These are phyloP conservation scores for Phytophthora nicotianae DNA, from an alignment of 352 stramenopile species.

Conservation along the genomic window DNA sequence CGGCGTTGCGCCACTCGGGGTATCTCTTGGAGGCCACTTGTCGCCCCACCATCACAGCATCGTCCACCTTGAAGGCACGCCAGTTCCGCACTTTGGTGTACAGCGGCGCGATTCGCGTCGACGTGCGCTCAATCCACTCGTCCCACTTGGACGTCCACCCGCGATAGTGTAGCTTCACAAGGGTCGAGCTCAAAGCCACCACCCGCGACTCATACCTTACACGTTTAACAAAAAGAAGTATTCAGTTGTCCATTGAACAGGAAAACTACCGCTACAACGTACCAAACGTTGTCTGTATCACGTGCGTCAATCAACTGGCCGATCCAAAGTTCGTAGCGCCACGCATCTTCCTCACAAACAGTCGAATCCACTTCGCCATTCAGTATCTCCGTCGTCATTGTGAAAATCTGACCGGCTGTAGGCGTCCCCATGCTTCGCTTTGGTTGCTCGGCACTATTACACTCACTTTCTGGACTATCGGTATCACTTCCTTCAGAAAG, in stretches of 20 bases:
- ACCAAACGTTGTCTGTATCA: constrained; percentile 78
- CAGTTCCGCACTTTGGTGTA: constrained; percentile 83
- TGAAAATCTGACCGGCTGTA: constrained; percentile 8
- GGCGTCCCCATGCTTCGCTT: neutral
- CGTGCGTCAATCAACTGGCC: constrained; percentile 68
- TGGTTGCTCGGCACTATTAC: constrained; percentile 1
- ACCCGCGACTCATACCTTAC: constrained; percentile 64
- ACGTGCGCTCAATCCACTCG: constrained; percentile 94
- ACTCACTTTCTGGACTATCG: neutral
- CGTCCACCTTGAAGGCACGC: constrained; percentile 56
- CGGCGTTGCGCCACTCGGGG: constrained; percentile 65
- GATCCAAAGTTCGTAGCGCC: constrained; percentile 58
- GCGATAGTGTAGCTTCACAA: constrained; percentile 95
- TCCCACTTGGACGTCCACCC: constrained; percentile 97
- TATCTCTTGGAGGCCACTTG: constrained; percentile 34
- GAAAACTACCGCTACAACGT: constrained; percentile 2
- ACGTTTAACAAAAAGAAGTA: constrained; percentile 1
- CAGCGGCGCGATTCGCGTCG: constrained; percentile 92
- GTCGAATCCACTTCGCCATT: constrained; percentile 10
- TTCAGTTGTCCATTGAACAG: neutral
- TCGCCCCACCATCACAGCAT: constrained; percentile 60
- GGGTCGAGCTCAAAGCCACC: constrained; percentile 43
- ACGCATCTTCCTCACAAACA: constrained; percentile 40
- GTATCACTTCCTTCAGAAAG: constrained; percentile 7
- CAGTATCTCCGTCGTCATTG: constrained; percentile 12